Percentiles rank a stretch among this genome's conserved stretches.
Conservation (phyloP, 1,139 yeast genomes). For the Suhomyces bribrorum region DNA sequence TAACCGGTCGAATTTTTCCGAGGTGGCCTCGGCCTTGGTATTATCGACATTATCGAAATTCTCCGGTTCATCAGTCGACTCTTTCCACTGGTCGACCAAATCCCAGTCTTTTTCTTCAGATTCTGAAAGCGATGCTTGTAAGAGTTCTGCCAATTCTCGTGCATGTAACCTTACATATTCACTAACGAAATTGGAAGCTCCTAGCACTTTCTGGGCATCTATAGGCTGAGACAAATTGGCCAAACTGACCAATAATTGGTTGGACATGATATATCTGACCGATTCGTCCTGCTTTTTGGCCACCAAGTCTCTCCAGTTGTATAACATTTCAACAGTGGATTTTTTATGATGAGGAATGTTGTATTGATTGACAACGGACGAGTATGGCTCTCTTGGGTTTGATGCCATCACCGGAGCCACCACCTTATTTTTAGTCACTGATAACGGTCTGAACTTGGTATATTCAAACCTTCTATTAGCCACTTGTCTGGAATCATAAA, state of each 20-base stretch:
- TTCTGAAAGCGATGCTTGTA: conserved; percentile 38
- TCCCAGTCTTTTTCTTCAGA: conserved; percentile 18
- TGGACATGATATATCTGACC: conserved; percentile 78
- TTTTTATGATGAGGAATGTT: conserved; percentile 60
- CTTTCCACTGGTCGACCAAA: conserved; percentile 29
- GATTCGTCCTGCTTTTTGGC: conserved; percentile 87
- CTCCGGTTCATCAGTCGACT: conserved; percentile 11
- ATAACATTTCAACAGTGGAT: conserved; percentile 60
- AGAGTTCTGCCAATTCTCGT: conserved; percentile 55
- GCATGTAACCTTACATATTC: conserved; percentile 62
- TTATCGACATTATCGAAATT: conserved; percentile 9
- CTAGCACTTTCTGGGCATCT: conserved; percentile 57
- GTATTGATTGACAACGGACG: conserved; percentile 60
- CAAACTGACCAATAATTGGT: conserved; percentile 68
- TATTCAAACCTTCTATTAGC: conserved; percentile 83
- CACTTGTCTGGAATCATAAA: conserved; percentile 75
- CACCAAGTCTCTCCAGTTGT: conserved; percentile 76
- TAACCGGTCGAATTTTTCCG: conserved; percentile 20
- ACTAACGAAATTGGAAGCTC: conserved; percentile 50
- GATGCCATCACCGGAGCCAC: conserved; percentile 52
- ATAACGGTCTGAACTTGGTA: conserved; percentile 56
- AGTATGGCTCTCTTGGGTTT: conserved; percentile 57
- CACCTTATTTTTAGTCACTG: conserved; percentile 29
- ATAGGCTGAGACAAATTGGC: conserved; percentile 57
- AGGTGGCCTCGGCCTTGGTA: conserved; percentile 7